Conservation (phyloP, 2,329 filamentous ascomycete species). For the Cadophora sp. region DNA sequence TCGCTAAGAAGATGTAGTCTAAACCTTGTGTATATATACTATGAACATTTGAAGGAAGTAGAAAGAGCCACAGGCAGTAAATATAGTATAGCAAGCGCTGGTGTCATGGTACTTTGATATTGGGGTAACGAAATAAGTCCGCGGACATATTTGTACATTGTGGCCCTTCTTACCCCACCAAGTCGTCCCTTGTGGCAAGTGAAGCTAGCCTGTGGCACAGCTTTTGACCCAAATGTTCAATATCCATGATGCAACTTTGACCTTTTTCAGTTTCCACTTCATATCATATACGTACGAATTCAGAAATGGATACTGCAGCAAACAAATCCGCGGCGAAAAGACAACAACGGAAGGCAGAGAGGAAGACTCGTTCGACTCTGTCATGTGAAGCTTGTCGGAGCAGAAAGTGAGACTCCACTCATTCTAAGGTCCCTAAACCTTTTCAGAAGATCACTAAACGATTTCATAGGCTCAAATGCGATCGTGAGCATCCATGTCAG, state of each 20-base stretch:
- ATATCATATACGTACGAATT: background rate
- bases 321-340: slow-evolving; percentile 20
- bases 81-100: no score
- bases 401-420: slow-evolving; percentile 30
- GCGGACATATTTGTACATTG: slow-evolving; percentile 17
- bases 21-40: no score
- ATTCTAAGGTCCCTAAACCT: background rate
- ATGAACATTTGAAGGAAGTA: no score
- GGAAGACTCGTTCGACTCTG: slow-evolving; percentile 30
- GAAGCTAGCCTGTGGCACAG: slow-evolving; percentile 12
- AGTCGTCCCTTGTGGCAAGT: background rate
- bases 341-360: slow-evolving; percentile 20
- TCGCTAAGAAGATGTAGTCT: no score
- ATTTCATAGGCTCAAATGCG: slow-evolving; percentile 78
- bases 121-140: slow-evolving; percentile 18
- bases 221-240: background rate
- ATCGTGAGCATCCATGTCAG: slow-evolving; percentile 85
- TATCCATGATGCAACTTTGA: background rate
- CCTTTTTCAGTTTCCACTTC: background rate
- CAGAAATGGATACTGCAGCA: slow-evolving; percentile 3
- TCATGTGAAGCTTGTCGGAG: slow-evolving; percentile 35
- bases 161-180: background rate
- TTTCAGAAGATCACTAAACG: slow-evolving; percentile 10
- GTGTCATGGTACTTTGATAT: slow-evolving; percentile 1
- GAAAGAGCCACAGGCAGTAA: no score